Percentiles rank a stretch among this genome's conserved stretches.
These are phyloP conservation scores for Aureobasidium subglaciale DNA, from an alignment of 2,329 filamentous ascomycete genomes.

Conservation along the genomic window DNA sequence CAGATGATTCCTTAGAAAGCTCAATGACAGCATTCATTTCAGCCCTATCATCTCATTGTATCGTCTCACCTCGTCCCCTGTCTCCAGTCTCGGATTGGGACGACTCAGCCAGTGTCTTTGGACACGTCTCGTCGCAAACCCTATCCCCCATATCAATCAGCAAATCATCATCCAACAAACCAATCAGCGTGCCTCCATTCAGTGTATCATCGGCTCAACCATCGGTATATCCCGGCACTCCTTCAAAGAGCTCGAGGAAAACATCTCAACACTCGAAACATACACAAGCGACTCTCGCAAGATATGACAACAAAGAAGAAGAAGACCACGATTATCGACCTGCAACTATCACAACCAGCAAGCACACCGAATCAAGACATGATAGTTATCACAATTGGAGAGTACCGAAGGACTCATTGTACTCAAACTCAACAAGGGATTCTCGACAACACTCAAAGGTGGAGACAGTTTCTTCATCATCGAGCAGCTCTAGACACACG, in stretches of 20 bases:
- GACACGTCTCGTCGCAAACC: not conserved
- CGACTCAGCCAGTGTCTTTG: not conserved
- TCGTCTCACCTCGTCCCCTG: not conserved
- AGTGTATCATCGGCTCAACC: not conserved
- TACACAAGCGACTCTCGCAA: too few species aligned
- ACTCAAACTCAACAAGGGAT: not conserved
- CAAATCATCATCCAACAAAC: not conserved
- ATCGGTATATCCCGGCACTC: not conserved
- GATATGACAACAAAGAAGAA: too few species aligned
- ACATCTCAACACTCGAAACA: not conserved
- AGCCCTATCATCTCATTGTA: not conserved
- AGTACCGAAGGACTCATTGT: not conserved
- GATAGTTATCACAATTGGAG: not conserved
- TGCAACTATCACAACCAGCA: not conserved
- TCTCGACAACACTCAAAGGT: not conserved
- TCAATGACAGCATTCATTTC: not conserved
- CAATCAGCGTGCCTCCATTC: not conserved
- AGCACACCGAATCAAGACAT: not conserved
- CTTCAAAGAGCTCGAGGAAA: not conserved
- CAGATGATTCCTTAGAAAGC: not conserved
- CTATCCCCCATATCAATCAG: not conserved
- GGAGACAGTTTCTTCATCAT: not conserved
- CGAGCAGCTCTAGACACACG: too few species aligned
- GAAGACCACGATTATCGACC: not conserved
- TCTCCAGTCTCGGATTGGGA: not conserved